Evolutionary conservation across 2,329 filamentous ascomycete species (phyloP).

Genomic region (Penicillium sp.): DNA sequence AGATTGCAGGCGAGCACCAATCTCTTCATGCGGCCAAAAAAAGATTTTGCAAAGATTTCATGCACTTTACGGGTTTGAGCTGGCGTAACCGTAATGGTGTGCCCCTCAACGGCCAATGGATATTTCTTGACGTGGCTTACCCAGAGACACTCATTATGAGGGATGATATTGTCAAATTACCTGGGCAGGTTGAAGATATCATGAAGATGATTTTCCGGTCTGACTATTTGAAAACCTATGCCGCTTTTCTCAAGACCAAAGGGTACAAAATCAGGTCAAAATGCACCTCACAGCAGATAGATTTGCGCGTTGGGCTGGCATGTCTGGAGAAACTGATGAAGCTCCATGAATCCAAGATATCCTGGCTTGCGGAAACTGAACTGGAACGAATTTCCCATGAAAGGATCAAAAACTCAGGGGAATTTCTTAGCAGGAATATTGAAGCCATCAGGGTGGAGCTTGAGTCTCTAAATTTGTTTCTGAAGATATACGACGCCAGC

Average conservation of each 20-base stretch:
- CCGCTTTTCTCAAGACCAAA: too few species aligned
- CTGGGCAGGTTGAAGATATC: background rate
- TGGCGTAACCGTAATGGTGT: slow-evolving; percentile 6
- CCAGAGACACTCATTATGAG: background rate
- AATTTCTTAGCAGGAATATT: too few species aligned
- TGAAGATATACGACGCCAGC: background rate
- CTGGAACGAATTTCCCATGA: background rate
- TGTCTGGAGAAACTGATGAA: background rate
- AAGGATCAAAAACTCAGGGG: background rate
- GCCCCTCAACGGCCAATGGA: background rate
- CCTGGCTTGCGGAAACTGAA: too few species aligned
- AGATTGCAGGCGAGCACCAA: too few species aligned
- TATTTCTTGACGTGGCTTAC: slow-evolving; percentile 1
- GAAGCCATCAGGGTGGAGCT: background rate
- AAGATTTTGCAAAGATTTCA: slow-evolving; percentile 4
- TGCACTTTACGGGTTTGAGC: background rate
- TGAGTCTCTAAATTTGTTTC: background rate
- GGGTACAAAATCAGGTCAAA: too few species aligned
- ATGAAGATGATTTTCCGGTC: slow-evolving; percentile 3
- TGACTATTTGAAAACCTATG: background rate
- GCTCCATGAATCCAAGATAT: background rate
- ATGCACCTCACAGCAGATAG: background rate
- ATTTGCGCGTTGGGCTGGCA: background rate
- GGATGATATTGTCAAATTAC: background rate
- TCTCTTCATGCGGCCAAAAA: background rate